Conservation (phyloP, 2,329 filamentous ascomycete genomes). For the Leptographium lundbergii region DNA sequence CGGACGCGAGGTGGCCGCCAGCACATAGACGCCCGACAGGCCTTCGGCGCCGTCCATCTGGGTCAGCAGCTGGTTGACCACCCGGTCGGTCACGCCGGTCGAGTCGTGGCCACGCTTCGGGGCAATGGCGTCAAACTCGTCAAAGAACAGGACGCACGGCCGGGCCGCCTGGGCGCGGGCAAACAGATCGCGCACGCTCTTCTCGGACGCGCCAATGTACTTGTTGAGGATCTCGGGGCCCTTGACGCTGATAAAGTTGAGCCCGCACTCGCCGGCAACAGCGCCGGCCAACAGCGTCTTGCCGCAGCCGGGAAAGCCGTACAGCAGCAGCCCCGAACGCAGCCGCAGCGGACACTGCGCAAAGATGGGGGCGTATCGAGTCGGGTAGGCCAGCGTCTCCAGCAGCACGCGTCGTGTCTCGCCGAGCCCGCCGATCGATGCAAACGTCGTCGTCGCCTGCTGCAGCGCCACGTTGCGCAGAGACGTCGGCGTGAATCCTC, state of each 20-base stretch:
- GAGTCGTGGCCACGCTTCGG: conserved; percentile 95
- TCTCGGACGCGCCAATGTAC: conserved; percentile 96
- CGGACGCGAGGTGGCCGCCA: conserved; percentile 85
- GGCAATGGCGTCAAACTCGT: conserved; percentile 96
- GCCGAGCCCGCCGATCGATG: conserved; percentile 77
- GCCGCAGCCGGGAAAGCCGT: conserved; percentile 90
- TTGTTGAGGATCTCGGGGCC: conserved; percentile 98
- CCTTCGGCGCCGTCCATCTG: conserved; percentile 99
- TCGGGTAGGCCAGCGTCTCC: conserved; percentile 92
- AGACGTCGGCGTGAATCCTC: conserved; percentile 90
- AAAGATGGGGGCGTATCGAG: conserved; percentile 95
- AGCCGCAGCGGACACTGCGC: conserved; percentile 90
- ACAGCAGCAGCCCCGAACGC: conserved; percentile 82
- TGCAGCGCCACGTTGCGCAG: conserved; percentile 90
- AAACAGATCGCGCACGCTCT: conserved; percentile 89
- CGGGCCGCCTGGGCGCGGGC: conserved; percentile 81
- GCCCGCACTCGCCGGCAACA: conserved; percentile 91
- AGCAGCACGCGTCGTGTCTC: conserved; percentile 83
- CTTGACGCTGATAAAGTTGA: conserved; percentile 98
- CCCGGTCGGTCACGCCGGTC: conserved; percentile 94
- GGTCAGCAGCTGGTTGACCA: conserved; percentile 94
- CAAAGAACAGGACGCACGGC: conserved; percentile 94
- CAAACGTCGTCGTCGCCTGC: conserved; percentile 83
- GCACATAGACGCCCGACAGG: conserved; percentile 84
- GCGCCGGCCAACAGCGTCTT: conserved; percentile 93